Percentiles rank a stretch among this genome's conserved stretches.
Evolutionary conservation across 192 early-diverging fungal species (phyloP).

Genomic region (Podila clonocystis): DNA sequence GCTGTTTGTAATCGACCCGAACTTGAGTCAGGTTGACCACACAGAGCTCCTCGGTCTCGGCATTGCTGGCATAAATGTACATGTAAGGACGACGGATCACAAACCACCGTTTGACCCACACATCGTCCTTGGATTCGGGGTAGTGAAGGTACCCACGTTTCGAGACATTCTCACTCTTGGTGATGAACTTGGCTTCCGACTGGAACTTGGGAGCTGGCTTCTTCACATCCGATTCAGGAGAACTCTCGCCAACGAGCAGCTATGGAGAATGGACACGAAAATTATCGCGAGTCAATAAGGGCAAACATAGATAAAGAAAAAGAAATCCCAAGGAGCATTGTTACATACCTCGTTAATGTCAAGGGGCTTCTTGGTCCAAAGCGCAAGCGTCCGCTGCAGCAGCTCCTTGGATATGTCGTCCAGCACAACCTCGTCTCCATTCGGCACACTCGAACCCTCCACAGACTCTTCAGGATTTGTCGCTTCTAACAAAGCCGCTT

Average conservation of each 20-base stretch:
- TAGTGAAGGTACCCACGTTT: constrained; percentile 63
- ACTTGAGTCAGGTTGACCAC: constrained; percentile 83
- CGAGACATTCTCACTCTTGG: constrained; percentile 56
- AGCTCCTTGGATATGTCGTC: constrained; percentile 12
- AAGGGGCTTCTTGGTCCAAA: constrained; percentile 36
- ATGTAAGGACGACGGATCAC: constrained; percentile 84
- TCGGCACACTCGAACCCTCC: neutral
- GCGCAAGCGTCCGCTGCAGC: constrained; percentile 16
- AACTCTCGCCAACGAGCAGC: constrained; percentile 1
- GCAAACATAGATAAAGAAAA: neutral
- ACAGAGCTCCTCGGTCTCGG: constrained; percentile 72
- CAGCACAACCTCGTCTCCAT: constrained; percentile 6
- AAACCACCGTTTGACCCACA: constrained; percentile 84
- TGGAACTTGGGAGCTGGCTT: constrained; percentile 13
- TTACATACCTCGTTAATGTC: constrained; percentile 29
- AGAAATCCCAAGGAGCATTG: neutral
- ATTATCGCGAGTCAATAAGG: neutral
- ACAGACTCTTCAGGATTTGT: neutral
- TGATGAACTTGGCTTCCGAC: constrained; percentile 29
- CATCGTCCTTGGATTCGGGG: constrained; percentile 66
- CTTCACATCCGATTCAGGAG: neutral
- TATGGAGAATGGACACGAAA: neutral
- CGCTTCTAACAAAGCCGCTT: neutral
- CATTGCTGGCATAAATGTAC: constrained; percentile 74
- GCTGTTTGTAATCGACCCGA: constrained; percentile 63